Evolutionary conservation across 169 alveolate species (phyloP).

Genomic region (Plasmodium vinckei): DNA sequence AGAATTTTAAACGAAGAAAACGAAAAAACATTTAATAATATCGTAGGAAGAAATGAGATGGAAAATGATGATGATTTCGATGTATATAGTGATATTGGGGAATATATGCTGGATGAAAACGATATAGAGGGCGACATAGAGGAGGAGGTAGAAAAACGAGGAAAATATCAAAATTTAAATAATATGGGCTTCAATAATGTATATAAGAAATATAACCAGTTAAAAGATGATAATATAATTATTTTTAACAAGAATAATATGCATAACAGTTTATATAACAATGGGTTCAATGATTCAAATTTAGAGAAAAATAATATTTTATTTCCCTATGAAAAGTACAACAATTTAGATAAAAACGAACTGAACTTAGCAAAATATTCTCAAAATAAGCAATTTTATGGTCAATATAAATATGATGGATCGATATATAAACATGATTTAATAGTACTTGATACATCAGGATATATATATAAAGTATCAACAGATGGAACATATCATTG

Average conservation of each 20-base stretch:
- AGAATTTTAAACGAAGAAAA: conserved; percentile 53
- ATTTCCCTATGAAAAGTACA: conserved; percentile 35
- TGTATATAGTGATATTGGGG: too few species aligned
- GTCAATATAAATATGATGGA: conserved; percentile 57
- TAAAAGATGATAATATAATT: conserved; percentile 18
- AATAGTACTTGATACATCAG: conserved; percentile 59
- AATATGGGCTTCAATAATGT: neutral
- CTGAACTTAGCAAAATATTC: conserved; percentile 35
- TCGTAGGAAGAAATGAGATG: too few species aligned
- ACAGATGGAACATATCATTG: conserved; percentile 72
- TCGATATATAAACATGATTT: conserved; percentile 34
- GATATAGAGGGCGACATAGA: too few species aligned
- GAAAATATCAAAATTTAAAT: too few species aligned
- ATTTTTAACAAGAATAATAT: conserved; percentile 6
- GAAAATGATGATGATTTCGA: too few species aligned
- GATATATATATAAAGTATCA: conserved; percentile 70
- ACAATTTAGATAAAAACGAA: conserved; percentile 10
- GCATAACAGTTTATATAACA: neutral
- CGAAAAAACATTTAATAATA: too few species aligned
- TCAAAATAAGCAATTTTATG: conserved; percentile 41
- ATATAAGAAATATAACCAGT: neutral
- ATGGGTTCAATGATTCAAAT: neutral
- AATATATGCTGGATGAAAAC: too few species aligned
- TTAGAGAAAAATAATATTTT: conserved; percentile 37
- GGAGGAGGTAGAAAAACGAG: too few species aligned